phyloP scores from a whole-genome alignment of 1,284 basidiomycete genomes.

The Papiliotrema fonsecae region DNA sequence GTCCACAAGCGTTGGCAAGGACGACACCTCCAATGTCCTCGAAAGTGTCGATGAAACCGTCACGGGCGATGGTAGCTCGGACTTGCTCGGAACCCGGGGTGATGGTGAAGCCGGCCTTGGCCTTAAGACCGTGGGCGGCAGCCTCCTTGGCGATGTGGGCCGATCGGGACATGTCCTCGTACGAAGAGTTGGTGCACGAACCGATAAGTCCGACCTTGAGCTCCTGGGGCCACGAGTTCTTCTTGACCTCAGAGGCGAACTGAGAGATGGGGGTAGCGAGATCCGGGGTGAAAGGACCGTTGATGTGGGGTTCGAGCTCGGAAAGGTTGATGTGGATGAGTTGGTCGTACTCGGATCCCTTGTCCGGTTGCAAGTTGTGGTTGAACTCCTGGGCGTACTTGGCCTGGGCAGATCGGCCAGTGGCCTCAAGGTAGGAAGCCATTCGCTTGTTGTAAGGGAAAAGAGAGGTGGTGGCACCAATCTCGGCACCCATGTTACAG shows the following conservation, averaged over 20 bases:
- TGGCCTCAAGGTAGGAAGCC: constrained; percentile 88
- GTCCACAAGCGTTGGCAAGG: constrained; percentile 96
- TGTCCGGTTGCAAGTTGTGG: constrained; percentile 87
- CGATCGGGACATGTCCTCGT: constrained; percentile 99
- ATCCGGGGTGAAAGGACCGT: constrained; percentile 97
- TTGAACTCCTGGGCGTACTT: constrained; percentile 84
- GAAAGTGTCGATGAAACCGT: constrained; percentile 86
- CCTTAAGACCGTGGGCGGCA: constrained; percentile 73
- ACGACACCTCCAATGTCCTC: constrained; percentile 87
- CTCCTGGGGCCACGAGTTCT: constrained; percentile 94
- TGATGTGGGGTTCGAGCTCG: constrained; percentile 98
- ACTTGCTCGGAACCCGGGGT: constrained; percentile 98
- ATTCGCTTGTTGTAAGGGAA: constrained; percentile 99
- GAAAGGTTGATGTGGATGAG: constrained; percentile 91
- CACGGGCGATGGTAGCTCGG: constrained; percentile 93
- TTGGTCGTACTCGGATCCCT: constrained; percentile 90
- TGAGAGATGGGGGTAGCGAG: constrained; percentile 93
- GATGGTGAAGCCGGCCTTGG: constrained; percentile 94
- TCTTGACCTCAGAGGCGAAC: constrained; percentile 86
- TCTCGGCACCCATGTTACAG: constrained; percentile 99
- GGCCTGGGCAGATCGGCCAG: constrained; percentile 83
- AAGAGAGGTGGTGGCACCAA: constrained; percentile 95
- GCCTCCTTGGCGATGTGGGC: constrained; percentile 92
- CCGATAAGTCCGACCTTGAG: constrained; percentile 97
- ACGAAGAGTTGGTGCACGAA: constrained; percentile 99